Evolutionary conservation across 495 filamentous ascomycete species (phyloP).

Genomic region (Trichocladium antarcticum): DNA sequence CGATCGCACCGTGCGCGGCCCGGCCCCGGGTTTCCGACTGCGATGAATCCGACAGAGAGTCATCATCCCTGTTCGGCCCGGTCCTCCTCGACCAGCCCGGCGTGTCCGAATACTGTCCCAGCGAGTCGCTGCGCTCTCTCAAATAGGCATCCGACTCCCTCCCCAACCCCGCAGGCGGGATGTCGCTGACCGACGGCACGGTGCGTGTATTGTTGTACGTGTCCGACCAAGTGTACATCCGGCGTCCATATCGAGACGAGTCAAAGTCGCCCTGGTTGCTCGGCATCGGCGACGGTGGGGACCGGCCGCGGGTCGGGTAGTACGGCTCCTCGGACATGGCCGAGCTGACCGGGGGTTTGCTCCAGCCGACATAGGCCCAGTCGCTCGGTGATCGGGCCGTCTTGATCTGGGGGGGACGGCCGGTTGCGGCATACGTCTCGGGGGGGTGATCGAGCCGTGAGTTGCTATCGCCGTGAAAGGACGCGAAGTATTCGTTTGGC

Average conservation of each 20-base stretch:
- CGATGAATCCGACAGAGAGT: neutral
- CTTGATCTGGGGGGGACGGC: constrained; percentile 20
- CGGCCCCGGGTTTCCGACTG: neutral
- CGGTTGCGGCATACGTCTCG: constrained; percentile 4
- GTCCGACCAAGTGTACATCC: constrained; percentile 22
- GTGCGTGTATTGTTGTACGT: constrained; percentile 7
- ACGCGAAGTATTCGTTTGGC: constrained; percentile 19
- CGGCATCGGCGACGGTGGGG: constrained; percentile 36
- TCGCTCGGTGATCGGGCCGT: constrained; percentile 24
- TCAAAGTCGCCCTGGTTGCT: constrained; percentile 27
- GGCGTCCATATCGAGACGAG: constrained; percentile 11
- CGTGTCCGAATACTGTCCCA: neutral
- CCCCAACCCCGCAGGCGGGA: constrained; percentile 10
- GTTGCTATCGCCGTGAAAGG: constrained; percentile 24
- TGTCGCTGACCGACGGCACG: constrained; percentile 22
- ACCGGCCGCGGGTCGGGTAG: constrained; percentile 36
- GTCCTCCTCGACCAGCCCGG: neutral
- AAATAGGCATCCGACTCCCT: neutral
- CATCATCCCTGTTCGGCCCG: neutral
- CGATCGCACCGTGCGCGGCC: too few species aligned
- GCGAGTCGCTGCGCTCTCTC: neutral
- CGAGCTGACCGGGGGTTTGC: constrained; percentile 2
- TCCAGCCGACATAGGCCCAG: constrained; percentile 24
- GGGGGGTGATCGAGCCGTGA: constrained; percentile 23
- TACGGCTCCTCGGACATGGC: constrained; percentile 23